phyloP scores from a whole-genome alignment of 2,329 filamentous ascomycete genomes.

The Cladosporium colombiae region DNA sequence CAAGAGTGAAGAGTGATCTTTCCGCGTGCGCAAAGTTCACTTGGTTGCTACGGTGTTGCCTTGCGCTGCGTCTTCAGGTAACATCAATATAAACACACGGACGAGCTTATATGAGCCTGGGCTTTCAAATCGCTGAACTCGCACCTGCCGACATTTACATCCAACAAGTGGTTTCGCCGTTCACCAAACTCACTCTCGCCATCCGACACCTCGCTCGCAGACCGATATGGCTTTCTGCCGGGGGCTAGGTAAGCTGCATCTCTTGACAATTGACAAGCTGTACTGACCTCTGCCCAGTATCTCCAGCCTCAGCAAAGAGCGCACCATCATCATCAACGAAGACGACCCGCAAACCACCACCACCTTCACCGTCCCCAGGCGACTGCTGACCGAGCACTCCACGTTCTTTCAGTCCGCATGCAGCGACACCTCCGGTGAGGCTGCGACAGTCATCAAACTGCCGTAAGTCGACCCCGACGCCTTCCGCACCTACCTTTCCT shows the following conservation, averaged over 20 bases:
- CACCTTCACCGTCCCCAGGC: not conserved
- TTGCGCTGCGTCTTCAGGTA: not conserved
- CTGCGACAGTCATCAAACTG: not conserved
- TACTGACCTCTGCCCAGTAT: not conserved
- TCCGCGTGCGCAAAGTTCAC: not conserved
- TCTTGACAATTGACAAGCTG: not conserved
- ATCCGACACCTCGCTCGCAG: not conserved
- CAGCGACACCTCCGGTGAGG: not conserved
- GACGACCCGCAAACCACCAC: not conserved
- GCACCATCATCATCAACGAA: not conserved
- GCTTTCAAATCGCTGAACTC: not conserved
- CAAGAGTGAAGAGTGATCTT: not conserved
- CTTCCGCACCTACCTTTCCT: not conserved
- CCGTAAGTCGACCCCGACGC: not conserved
- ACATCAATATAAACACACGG: not conserved
- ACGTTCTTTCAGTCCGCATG: not conserved
- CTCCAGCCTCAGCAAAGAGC: not conserved
- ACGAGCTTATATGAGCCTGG: not conserved
- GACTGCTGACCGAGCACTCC: not conserved
- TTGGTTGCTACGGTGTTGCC: not conserved
- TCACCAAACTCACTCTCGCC: not conserved
- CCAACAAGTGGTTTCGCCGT: not conserved
- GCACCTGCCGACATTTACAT: not conserved
- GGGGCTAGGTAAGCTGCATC: not conserved
- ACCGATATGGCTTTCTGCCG: not conserved